These are phyloP conservation scores for Sphaceloma murrayae DNA, from an alignment of 2,329 filamentous ascomycete species.

Conservation along the genomic window DNA sequence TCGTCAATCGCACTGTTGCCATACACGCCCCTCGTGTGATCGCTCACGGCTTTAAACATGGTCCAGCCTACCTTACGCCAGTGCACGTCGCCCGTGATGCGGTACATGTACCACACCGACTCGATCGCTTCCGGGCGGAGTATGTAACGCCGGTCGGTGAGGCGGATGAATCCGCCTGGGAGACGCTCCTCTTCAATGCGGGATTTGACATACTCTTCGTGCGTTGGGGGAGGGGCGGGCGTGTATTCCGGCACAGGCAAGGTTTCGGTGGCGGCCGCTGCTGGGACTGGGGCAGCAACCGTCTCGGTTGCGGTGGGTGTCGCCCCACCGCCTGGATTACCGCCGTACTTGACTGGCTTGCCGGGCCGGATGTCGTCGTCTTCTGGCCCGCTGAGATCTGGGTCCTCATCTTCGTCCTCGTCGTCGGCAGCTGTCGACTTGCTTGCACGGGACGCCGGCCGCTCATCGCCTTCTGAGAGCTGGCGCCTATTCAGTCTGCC, in stretches of 20 bases:
- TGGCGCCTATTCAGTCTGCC: not conserved
- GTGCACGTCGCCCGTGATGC: conserved; percentile 66
- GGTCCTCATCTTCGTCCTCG: conserved; percentile 1
- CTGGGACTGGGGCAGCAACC: not conserved
- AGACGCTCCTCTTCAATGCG: conserved; percentile 34
- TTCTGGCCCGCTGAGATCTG: not conserved
- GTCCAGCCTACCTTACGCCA: conserved; percentile 78
- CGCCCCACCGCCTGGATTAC: not conserved
- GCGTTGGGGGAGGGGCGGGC: conserved; percentile 23
- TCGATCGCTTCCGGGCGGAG: conserved; percentile 70
- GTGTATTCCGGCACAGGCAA: conserved; percentile 20
- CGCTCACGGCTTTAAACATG: conserved; percentile 68
- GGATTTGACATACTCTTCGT: conserved; percentile 26
- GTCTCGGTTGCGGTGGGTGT: not conserved
- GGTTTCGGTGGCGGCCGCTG: not conserved
- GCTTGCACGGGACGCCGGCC: not conserved
- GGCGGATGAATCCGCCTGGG: conserved; percentile 33
- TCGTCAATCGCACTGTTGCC: conserved; percentile 63
- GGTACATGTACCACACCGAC: conserved; percentile 81
- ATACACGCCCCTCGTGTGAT: conserved; percentile 53
- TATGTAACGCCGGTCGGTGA: conserved; percentile 33
- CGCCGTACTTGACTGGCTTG: conserved; percentile 2
- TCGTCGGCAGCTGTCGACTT: conserved; percentile 1
- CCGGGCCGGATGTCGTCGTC: conserved; percentile 11
- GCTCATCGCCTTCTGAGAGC: conserved; percentile 10